Conservation (phyloP, 768 basidiomycete species). For the Serendipita vermifera region DNA sequence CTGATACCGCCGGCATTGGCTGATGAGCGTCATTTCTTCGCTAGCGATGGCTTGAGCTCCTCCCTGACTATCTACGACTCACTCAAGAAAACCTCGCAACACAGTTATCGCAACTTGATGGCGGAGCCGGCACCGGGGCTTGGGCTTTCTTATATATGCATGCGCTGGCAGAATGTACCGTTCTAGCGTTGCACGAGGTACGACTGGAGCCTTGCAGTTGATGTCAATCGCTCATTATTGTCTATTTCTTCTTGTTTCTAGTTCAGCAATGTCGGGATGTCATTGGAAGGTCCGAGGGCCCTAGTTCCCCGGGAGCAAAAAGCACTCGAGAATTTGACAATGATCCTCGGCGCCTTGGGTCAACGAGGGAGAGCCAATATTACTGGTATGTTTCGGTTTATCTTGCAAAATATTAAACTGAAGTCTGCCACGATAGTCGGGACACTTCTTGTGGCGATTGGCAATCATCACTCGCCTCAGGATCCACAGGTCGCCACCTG, state of each 20-base stretch:
- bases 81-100: slow-evolving; percentile 53
- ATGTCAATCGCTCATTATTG: too few species aligned
- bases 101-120: slow-evolving; percentile 67
- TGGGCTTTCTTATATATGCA: slow-evolving; percentile 77
- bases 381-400: slow-evolving; percentile 28
- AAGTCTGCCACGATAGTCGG: slow-evolving; percentile 24
- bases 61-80: slow-evolving; percentile 62
- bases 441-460: slow-evolving; percentile 33
- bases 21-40: not conserved
- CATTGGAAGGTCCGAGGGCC: too few species aligned
- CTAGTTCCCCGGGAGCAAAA: slow-evolving; percentile 24
- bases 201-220: slow-evolving; percentile 24
- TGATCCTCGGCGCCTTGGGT: slow-evolving; percentile 30
- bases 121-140: slow-evolving; percentile 60
- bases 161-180: slow-evolving; percentile 53
- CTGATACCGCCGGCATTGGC: slow-evolving; percentile 3
- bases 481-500: slow-evolving; percentile 40
- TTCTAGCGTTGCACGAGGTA: slow-evolving; percentile 51
- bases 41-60: slow-evolving; percentile 50
- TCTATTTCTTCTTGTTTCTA: too few species aligned
- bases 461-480: slow-evolving; percentile 34
- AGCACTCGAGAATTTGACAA: slow-evolving; percentile 30
- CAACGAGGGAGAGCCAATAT: slow-evolving; percentile 32
- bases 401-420: slow-evolving; percentile 28
- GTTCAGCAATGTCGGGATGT: too few species aligned